Evolutionary conservation across 1,284 basidiomycete species (phyloP), one percentile per base, ranked within the genome.

Genomic region (Ceratobasidium theobromae): DNA sequence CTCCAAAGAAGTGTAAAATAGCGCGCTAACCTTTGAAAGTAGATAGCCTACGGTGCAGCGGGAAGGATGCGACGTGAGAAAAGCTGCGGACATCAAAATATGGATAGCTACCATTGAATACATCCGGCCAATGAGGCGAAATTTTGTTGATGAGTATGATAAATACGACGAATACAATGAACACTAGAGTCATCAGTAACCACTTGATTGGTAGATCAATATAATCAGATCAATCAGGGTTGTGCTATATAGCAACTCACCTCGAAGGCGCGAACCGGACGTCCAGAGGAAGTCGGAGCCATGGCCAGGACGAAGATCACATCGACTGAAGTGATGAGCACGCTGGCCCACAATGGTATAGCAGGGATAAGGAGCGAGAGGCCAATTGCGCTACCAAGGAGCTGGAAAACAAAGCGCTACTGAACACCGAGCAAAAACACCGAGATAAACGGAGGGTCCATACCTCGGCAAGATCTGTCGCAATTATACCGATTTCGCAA

Each of bases 81-180:
- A 46, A 16, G 21, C 25, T 28, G 28, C 41, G 48, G 57, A 28
- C 1, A 51, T 18, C 18, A 11, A 40, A 43, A 53, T n/a, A 72
- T 86, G 35, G 16, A 38, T 38, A 38, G 35, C 16, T 95, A 9
- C 95, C 95, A n/a, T 84, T 73, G 75, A 98, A 96, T 0, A 90
- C 89, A 32, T 79, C 77, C 16, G 79, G 81, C 95, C 94, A 97
- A 38, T 87, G 73, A 0, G 95, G 86, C 48, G 84, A 71, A 23
- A 94, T 83, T 73, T 84, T 86, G 30, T 87, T 82, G 53, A 96
- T 85, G 67, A 98, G 84, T 48, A 94, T 79, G 48, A 85, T 81
- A 81, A 97, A 94, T 74, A 89, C 93, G 16, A 90, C 79, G 27
- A 96, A 81, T 0, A 95, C 91, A 1, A 85, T 83, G 21, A 95